A percentile compares a stretch with the other conserved stretches of the same genome.
phyloP scores from a whole-genome alignment of 306 rosid species.

The Hippophae tibetana region DNA sequence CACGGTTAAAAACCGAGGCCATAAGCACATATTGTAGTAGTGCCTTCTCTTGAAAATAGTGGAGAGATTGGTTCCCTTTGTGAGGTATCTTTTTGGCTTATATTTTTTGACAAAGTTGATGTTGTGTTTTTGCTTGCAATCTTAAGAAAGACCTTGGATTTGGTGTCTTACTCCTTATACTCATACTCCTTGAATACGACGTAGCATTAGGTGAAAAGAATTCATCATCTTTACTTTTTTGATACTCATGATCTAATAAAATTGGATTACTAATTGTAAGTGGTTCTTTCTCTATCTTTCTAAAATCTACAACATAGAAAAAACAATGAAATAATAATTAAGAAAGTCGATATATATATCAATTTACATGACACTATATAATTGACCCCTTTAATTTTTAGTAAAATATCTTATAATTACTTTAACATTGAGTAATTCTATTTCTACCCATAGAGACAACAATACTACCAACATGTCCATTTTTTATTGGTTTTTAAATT shows the following conservation, averaged over 20 bases:
- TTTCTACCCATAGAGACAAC: too few relatives aligned
- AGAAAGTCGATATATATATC: background rate
- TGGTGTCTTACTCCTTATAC: conserved; percentile 62
- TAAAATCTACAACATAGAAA: background rate
- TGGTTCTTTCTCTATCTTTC: conserved; percentile 8
- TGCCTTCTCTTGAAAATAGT: conserved; percentile 2
- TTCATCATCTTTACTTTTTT: conserved; percentile 38
- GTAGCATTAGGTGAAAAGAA: conserved; percentile 27
- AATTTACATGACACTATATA: too few relatives aligned
- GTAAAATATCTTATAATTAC: too few relatives aligned
- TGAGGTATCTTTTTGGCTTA: conserved; percentile 3
- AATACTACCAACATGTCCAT: too few relatives aligned
- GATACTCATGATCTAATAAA: conserved; percentile 14
- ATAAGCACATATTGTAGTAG: too few relatives aligned
- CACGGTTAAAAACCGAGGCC: too few relatives aligned
- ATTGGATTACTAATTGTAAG: conserved; percentile 23
- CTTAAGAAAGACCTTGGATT: conserved; percentile 42
- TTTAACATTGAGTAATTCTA: too few relatives aligned
- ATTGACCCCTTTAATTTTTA: too few relatives aligned
- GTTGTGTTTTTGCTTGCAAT: conserved; percentile 24
- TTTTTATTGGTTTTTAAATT: too few relatives aligned
- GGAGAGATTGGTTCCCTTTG: conserved; percentile 10
- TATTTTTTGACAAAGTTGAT: conserved; percentile 17
- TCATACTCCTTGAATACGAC: conserved; percentile 18
- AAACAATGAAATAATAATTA: background rate